Evolutionary conservation across 768 basidiomycete genomes (phyloP).

Genomic region (Boletus rufocinnamomeus): DNA sequence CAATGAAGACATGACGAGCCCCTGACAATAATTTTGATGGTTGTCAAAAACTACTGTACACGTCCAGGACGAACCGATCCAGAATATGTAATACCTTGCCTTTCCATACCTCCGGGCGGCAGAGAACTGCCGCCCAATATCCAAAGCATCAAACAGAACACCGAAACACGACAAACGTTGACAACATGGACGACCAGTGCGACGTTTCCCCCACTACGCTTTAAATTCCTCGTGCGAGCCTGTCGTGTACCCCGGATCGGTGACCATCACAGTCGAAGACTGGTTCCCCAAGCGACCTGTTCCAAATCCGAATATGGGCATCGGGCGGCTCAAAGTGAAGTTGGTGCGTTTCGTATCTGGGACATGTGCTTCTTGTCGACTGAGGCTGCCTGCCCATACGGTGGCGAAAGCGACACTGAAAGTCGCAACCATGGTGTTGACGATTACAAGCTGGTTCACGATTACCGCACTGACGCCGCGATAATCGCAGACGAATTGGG

Average conservation of each 20-base stretch:
- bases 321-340: not conserved
- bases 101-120: not conserved
- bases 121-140: not conserved
- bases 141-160: not conserved
- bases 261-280: not conserved
- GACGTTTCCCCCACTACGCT: not conserved
- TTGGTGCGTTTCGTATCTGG: not conserved
- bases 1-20: not conserved
- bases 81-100: not conserved
- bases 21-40: not conserved
- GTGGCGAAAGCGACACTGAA: conserved; percentile 13
- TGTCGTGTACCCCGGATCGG: not conserved
- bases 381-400: conserved; percentile 7
- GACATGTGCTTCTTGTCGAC: not conserved
- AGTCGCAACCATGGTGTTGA: conserved; percentile 12
- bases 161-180: not conserved
- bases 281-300: not conserved
- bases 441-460: conserved; percentile 7
- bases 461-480: not conserved
- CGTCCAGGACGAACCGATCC: not conserved
- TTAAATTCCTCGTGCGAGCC: not conserved
- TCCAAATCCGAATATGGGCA: not conserved
- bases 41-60: not conserved
- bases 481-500: conserved; percentile 13
- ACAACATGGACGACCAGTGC: not conserved